A percentile compares a stretch with the other conserved stretches of the same genome.
Evolutionary conservation across 108 stramenopile genomes (phyloP).

Genomic region (Bacterosira constricta): DNA sequence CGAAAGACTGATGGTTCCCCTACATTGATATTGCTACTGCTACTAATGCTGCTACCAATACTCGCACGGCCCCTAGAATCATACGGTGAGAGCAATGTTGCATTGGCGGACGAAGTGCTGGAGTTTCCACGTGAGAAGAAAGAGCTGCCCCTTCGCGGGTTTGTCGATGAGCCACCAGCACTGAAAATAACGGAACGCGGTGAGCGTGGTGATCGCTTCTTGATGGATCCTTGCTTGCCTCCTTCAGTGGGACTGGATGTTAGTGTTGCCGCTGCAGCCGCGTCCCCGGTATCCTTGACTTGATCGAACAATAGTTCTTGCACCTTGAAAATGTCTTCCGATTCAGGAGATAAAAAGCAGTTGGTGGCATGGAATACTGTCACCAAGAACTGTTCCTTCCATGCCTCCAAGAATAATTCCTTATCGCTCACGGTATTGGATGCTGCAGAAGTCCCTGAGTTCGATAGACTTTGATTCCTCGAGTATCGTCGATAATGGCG

Average conservation of each 20-base stretch:
- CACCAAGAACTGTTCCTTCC: slow-evolving; percentile 38
- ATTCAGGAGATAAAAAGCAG: slow-evolving; percentile 33
- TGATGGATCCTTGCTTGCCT: slow-evolving; percentile 11
- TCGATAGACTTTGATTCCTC: slow-evolving; percentile 14
- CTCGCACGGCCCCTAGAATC: slow-evolving; percentile 3
- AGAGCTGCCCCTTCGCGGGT: slow-evolving; percentile 14
- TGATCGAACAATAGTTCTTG: slow-evolving; percentile 30
- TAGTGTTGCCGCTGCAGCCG: neutral
- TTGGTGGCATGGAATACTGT: slow-evolving; percentile 33
- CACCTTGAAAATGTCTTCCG: slow-evolving; percentile 26
- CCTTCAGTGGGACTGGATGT: slow-evolving; percentile 2
- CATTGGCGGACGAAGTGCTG: slow-evolving; percentile 4
- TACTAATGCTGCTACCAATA: neutral
- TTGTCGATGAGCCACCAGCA: slow-evolving; percentile 9
- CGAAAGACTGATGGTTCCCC: neutral
- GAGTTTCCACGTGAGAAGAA: slow-evolving; percentile 29
- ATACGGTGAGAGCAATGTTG: slow-evolving; percentile 10
- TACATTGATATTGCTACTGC: too few species aligned
- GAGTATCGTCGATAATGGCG: slow-evolving; percentile 45
- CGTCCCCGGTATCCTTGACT: neutral
- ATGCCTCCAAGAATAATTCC: slow-evolving; percentile 28
- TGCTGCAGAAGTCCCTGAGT: neutral
- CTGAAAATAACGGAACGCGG: slow-evolving; percentile 29
- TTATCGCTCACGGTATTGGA: neutral
- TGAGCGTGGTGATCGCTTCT: slow-evolving; percentile 35